Evolutionary conservation across 257 asterid genomes (phyloP).

Genomic region (Fraxinus cuspidata): DNA sequence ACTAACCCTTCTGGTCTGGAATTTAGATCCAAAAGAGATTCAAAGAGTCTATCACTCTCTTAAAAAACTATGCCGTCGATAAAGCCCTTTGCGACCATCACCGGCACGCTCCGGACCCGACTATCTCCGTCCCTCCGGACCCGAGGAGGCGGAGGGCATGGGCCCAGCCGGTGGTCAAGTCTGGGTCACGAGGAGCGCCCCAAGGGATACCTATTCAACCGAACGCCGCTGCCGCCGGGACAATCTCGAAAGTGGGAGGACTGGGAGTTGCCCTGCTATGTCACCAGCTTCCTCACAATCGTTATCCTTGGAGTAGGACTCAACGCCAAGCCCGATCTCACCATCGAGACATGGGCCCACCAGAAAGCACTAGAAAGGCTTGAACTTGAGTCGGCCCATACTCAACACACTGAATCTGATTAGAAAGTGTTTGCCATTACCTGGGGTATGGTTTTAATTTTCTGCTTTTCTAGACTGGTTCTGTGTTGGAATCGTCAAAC

Average conservation of each 20-base stretch:
- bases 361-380: slow-evolving; percentile 95
- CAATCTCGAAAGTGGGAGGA: slow-evolving; percentile 84
- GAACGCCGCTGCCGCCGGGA: slow-evolving; percentile 64
- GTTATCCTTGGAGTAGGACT: slow-evolving; percentile 92
- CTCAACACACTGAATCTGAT: slow-evolving; percentile 35
- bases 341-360: slow-evolving; percentile 97
- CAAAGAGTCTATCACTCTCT: neutral
- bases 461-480: slow-evolving; percentile 14
- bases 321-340: slow-evolving; percentile 95
- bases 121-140: slow-evolving; percentile 53
- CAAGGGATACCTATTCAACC: slow-evolving; percentile 67
- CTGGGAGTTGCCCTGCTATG: slow-evolving; percentile 93
- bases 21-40: neutral
- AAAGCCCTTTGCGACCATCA: slow-evolving; percentile 59
- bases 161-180: slow-evolving; percentile 65
- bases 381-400: slow-evolving; percentile 52
- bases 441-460: slow-evolving; percentile 12
- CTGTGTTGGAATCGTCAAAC: slow-evolving; percentile 24
- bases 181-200: slow-evolving; percentile 90
- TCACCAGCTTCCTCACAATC: slow-evolving; percentile 77
- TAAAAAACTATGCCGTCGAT: slow-evolving; percentile 45
- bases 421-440: slow-evolving; percentile 20
- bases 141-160: slow-evolving; percentile 58
- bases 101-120: slow-evolving; percentile 58
- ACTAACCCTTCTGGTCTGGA: neutral